phyloP scores from a whole-genome alignment of 441 rosid genomes.

The Brassica balearica region DNA sequence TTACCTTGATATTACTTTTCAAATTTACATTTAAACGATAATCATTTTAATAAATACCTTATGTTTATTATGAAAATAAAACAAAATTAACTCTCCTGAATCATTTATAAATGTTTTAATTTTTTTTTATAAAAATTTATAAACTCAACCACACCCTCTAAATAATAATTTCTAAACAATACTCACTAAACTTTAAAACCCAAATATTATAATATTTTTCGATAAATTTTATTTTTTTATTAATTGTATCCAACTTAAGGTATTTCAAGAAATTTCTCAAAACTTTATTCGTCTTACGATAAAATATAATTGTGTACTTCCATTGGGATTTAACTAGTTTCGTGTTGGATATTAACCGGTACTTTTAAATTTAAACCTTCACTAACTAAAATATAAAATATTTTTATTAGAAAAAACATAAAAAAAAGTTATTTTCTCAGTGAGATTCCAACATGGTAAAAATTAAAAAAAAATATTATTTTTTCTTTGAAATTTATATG shows the following conservation, averaged over 20 bases:
- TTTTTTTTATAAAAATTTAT: neutral
- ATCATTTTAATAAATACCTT: neutral
- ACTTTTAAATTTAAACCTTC: no score
- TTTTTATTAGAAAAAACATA: neutral
- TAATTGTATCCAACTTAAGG: neutral
- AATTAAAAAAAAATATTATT: neutral
- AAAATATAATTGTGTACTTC: neutral
- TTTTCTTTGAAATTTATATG: neutral
- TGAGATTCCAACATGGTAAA: neutral
- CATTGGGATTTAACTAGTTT: neutral
- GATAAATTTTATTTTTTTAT: neutral
- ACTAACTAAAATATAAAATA: neutral
- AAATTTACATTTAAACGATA: neutral
- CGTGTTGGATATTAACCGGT: neutral
- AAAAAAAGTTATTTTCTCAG: neutral
- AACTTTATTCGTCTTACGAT: neutral
- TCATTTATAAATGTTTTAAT: neutral
- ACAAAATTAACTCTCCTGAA: neutral
- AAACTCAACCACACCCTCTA: neutral
- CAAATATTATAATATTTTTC: neutral
- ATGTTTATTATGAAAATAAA: neutral
- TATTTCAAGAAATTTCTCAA: neutral
- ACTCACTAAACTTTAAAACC: neutral
- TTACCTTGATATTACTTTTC: neutral
- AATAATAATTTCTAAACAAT: neutral